phyloP scores from a whole-genome alignment of 768 basidiomycete species.

The Lyophyllum atratum region DNA sequence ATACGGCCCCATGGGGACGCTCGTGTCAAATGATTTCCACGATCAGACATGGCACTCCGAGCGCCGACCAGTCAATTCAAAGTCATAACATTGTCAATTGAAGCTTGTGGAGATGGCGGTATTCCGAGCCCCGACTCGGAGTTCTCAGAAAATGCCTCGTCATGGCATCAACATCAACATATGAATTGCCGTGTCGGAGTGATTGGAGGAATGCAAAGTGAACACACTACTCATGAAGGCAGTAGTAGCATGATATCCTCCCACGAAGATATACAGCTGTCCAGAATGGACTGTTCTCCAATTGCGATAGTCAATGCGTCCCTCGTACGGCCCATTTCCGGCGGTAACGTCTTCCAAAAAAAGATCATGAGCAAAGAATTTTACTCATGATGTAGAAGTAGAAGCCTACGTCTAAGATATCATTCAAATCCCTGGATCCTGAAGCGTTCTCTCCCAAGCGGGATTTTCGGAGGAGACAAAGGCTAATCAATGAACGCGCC shows the following conservation, averaged over 20 bases:
- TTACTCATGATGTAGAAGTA: not conserved
- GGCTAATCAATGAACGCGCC: conserved; percentile 23
- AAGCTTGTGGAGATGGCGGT: not conserved
- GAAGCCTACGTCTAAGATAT: conserved; percentile 37
- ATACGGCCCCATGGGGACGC: not conserved
- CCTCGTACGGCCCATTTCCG: conserved; percentile 39
- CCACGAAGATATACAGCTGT: conserved; percentile 53
- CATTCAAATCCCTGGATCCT: conserved; percentile 29
- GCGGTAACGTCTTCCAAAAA: conserved; percentile 36
- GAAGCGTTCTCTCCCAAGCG: conserved; percentile 28
- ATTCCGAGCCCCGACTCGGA: not conserved
- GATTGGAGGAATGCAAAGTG: no score
- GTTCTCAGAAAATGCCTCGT: not conserved
- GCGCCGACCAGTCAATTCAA: not conserved
- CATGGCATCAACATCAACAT: not conserved
- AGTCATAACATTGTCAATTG: not conserved
- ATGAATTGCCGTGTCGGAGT: not conserved
- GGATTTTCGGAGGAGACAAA: conserved; percentile 33
- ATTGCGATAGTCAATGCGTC: conserved; percentile 48
- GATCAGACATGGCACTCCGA: not conserved
- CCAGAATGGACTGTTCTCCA: conserved; percentile 53
- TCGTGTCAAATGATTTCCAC: not conserved
- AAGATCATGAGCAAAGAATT: conserved; percentile 4
- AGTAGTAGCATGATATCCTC: conserved; percentile 14
- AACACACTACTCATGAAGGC: not conserved